Conservation (phyloP, 768 basidiomycete species). For the Rossbeevera mucosa region DNA sequence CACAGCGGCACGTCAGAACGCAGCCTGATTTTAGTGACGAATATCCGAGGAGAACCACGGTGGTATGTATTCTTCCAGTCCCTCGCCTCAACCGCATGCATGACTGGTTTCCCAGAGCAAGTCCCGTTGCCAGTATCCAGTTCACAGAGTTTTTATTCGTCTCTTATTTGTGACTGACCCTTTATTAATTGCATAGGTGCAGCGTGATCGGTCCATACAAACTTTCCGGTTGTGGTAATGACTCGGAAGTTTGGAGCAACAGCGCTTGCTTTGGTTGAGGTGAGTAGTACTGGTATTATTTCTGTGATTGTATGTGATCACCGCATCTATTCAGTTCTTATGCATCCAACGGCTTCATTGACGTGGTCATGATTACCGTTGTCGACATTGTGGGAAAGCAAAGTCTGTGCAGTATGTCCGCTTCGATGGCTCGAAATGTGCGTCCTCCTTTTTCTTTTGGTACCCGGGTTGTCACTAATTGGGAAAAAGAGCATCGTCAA, state of each 20-base stretch:
- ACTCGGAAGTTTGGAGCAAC: slow-evolving; percentile 86
- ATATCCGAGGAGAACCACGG: slow-evolving; percentile 92
- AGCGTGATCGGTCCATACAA: slow-evolving; percentile 76
- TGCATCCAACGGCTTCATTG: slow-evolving; percentile 90
- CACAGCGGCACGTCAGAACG: slow-evolving; percentile 51
- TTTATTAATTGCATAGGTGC: slow-evolving; percentile 33
- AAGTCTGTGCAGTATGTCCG: slow-evolving; percentile 63
- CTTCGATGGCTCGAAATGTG: slow-evolving; percentile 79
- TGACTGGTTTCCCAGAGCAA: slow-evolving; percentile 47
- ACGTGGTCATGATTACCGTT: slow-evolving; percentile 87
- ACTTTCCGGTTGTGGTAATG: slow-evolving; percentile 94
- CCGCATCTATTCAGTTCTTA: slow-evolving; percentile 55
- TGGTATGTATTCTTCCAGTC: slow-evolving; percentile 39
- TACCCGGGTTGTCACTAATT: background rate
- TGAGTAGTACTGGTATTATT: slow-evolving; percentile 26
- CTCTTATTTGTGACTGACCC: slow-evolving; percentile 17
- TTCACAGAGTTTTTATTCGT: slow-evolving; percentile 45
- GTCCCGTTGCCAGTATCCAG: slow-evolving; percentile 71
- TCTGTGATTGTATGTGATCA: background rate
- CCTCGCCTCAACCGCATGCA: background rate
- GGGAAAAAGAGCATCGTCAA: slow-evolving; percentile 43
- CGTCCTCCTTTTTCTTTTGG: slow-evolving; percentile 12
- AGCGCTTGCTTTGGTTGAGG: slow-evolving; percentile 86
- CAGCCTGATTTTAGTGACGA: slow-evolving; percentile 6
- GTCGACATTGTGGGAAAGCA: slow-evolving; percentile 81